Conservation (phyloP, 2,329 filamentous ascomycete genomes). For the Fusarium neocosmosporiellum region DNA sequence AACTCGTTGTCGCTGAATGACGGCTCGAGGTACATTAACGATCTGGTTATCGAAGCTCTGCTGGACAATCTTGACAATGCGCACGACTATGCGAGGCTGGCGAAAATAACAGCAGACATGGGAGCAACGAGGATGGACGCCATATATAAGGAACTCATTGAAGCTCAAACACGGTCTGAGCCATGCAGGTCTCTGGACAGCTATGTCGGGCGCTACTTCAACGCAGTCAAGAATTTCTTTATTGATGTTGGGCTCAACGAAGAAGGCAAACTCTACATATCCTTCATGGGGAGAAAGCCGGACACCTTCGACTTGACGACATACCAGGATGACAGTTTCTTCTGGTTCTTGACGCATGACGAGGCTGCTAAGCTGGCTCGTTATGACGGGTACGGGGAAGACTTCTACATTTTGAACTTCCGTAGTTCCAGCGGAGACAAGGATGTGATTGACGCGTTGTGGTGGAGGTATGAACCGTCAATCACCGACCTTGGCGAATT, state of each 20-base stretch:
- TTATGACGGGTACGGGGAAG: neutral
- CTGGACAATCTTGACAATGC: neutral
- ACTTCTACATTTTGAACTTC: neutral
- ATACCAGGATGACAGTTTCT: neutral
- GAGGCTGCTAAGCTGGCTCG: neutral
- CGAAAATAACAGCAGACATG: neutral
- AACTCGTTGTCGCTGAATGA: neutral
- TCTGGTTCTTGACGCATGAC: neutral
- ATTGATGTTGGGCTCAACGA: neutral
- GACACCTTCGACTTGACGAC: neutral
- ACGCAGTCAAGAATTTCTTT: neutral
- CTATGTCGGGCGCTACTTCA: neutral
- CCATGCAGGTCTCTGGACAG: neutral
- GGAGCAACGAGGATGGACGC: neutral
- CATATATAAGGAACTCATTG: neutral
- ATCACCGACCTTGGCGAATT: neutral
- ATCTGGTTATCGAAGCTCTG: neutral
- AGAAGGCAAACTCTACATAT: neutral
- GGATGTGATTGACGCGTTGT: neutral
- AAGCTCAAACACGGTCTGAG: neutral
- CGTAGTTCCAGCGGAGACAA: neutral
- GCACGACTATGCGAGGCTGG: neutral
- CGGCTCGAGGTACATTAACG: neutral
- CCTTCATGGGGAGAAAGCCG: neutral
- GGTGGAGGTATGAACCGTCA: neutral